Conservation (phyloP, 2,329 filamentous ascomycete genomes). For the Trichophyton mentagrophytes region DNA sequence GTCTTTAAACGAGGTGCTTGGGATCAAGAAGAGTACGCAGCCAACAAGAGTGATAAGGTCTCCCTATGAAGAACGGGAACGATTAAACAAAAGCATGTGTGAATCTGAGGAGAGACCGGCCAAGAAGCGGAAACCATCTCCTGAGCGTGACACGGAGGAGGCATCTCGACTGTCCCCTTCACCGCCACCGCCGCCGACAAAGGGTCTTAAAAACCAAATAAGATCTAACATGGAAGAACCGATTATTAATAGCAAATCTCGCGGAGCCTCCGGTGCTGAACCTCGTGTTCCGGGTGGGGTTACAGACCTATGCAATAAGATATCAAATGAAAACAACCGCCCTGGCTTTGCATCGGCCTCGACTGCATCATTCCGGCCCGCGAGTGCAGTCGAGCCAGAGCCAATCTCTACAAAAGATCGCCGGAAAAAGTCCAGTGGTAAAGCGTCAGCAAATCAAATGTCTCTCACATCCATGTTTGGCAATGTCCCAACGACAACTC, state of each 20-base stretch:
- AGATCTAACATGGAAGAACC: background rate
- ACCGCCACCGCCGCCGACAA: background rate
- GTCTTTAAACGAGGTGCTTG: constrained; percentile 51
- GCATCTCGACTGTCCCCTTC: background rate
- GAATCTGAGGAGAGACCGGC: background rate
- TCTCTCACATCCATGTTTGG: constrained; percentile 9
- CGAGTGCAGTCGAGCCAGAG: constrained; percentile 4
- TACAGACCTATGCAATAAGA: background rate
- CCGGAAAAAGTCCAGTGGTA: background rate
- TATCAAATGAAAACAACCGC: background rate
- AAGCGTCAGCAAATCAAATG: constrained; percentile 4
- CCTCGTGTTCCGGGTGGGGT: background rate
- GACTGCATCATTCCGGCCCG: constrained; percentile 5
- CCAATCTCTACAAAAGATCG: background rate
- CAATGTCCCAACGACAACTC: constrained; percentile 20
- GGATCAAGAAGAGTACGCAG: constrained; percentile 35
- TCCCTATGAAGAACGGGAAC: constrained; percentile 13
- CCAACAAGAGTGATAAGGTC: background rate
- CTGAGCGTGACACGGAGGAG: background rate
- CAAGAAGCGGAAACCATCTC: background rate
- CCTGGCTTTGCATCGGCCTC: background rate
- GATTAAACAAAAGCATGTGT: background rate
- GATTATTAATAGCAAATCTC: background rate
- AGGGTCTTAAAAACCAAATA: background rate
- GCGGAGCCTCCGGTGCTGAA: no score